A percentile compares a stretch with the other conserved stretches of the same genome.
phyloP scores from a whole-genome alignment of 352 stramenopile species.

The Phytophthora chlamydospora region DNA sequence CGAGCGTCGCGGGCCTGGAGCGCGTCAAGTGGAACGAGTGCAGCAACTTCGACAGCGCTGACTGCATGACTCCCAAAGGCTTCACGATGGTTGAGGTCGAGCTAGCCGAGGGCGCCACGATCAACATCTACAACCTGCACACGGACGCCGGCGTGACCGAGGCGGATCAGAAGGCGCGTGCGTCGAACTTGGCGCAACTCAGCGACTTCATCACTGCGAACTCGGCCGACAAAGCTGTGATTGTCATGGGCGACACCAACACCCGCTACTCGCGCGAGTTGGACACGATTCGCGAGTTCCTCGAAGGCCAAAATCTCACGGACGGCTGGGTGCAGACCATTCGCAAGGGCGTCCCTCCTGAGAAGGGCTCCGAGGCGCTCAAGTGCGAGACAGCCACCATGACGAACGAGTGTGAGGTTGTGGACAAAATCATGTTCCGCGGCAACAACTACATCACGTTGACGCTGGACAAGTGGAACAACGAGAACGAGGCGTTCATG shows the following conservation, averaged over 20 bases:
- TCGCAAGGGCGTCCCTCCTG: slow-evolving; percentile 34
- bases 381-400: slow-evolving; percentile 34
- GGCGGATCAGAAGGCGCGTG: slow-evolving; percentile 36
- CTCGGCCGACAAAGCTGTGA: slow-evolving; percentile 47
- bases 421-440: slow-evolving; percentile 61
- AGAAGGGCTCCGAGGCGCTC: slow-evolving; percentile 35
- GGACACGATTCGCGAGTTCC: slow-evolving; percentile 42
- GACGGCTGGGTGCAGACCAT: slow-evolving; percentile 46
- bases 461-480: slow-evolving; percentile 38
- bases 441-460: slow-evolving; percentile 50
- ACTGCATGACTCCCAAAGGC: slow-evolving; percentile 55
- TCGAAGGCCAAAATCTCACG: slow-evolving; percentile 32
- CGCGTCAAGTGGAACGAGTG: slow-evolving; percentile 49
- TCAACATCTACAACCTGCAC: slow-evolving; percentile 60
- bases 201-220: slow-evolving; percentile 44
- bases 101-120: slow-evolving; percentile 43
- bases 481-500: slow-evolving; percentile 43
- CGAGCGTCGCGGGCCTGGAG: slow-evolving; percentile 36
- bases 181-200: slow-evolving; percentile 47
- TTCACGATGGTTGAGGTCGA: slow-evolving; percentile 51
- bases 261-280: slow-evolving; percentile 48
- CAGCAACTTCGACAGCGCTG: slow-evolving; percentile 47
- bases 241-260: slow-evolving; percentile 57
- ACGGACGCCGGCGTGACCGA: slow-evolving; percentile 39
- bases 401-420: slow-evolving; percentile 48